phyloP scores from a whole-genome alignment of 352 stramenopile genomes.

The Phytopythium vexans region DNA sequence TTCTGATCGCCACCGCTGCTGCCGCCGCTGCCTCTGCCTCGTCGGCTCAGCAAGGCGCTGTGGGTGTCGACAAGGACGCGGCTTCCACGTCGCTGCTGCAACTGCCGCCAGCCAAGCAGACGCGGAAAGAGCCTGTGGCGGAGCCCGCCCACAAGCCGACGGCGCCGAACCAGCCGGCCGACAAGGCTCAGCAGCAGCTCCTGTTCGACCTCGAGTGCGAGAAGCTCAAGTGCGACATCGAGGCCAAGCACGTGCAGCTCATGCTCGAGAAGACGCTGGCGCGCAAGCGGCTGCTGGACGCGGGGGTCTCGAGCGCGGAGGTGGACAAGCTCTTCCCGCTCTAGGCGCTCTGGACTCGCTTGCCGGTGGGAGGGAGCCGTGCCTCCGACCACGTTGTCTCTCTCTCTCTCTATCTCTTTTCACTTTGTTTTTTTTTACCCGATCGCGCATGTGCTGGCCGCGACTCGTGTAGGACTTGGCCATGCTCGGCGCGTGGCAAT shows the following conservation, averaged over 20 bases:
- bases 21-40: slow-evolving; percentile 2
- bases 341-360: slow-evolving; percentile 3
- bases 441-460: too few species aligned
- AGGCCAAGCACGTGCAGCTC: slow-evolving; percentile 43
- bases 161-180: slow-evolving; percentile 10
- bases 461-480: too few species aligned
- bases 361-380: neutral
- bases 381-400: neutral
- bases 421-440: neutral
- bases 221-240: slow-evolving; percentile 45
- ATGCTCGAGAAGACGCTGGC: slow-evolving; percentile 47
- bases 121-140: neutral
- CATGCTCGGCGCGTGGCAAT: too few species aligned
- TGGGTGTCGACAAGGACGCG: slow-evolving; percentile 1
- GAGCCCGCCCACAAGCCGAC: too few species aligned
- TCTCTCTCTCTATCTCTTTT: slow-evolving; percentile 1
- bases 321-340: slow-evolving; percentile 46
- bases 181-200: slow-evolving; percentile 33
- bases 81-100: neutral
- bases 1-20: neutral
- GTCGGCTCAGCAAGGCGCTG: neutral
- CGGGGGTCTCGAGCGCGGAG: slow-evolving; percentile 31
- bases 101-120: slow-evolving; percentile 1
- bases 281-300: slow-evolving; percentile 45
- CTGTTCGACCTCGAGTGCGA: slow-evolving; percentile 50